Evolutionary conservation across 306 rosid species (phyloP).

Genomic region (Sphenostylis stenocarpa): DNA sequence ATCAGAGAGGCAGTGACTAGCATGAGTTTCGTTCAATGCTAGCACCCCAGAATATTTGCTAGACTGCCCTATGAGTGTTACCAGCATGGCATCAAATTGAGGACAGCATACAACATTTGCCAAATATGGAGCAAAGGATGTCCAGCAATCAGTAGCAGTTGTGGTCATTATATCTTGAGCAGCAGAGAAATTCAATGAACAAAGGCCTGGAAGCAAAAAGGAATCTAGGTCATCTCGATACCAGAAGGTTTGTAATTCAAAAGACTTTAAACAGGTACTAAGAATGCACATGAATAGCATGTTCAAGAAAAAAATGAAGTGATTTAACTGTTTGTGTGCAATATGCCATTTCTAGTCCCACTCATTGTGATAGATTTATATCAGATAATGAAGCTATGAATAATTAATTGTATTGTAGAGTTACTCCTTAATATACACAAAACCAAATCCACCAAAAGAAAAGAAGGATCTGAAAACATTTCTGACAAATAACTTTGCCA

Average conservation of each 20-base stretch:
- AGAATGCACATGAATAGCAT: constrained; percentile 3
- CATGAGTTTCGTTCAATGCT: constrained; percentile 53
- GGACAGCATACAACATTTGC: constrained; percentile 76
- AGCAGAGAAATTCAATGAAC: constrained; percentile 52
- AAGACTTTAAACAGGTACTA: constrained; percentile 9
- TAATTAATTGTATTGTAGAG: too few species aligned
- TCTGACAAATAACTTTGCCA: neutral
- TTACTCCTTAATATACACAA: neutral
- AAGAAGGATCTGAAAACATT: constrained; percentile 4
- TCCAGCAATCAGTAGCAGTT: constrained; percentile 66
- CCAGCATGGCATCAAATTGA: constrained; percentile 56
- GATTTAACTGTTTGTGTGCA: neutral
- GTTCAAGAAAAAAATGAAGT: neutral
- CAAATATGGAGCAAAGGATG: constrained; percentile 67
- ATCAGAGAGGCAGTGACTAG: constrained; percentile 66
- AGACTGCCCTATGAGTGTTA: constrained; percentile 57
- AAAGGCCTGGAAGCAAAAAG: constrained; percentile 50
- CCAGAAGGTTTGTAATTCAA: constrained; percentile 4
- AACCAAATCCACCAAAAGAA: constrained; percentile 24
- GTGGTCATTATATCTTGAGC: constrained; percentile 42
- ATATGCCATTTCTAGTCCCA: neutral
- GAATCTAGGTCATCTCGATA: constrained; percentile 15
- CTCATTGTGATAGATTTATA: constrained; percentile 2
- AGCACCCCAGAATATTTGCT: constrained; percentile 61
- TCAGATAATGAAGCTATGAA: constrained; percentile 4